phyloP scores from a whole-genome alignment of 441 rosid species.

The Hura crepitans region DNA sequence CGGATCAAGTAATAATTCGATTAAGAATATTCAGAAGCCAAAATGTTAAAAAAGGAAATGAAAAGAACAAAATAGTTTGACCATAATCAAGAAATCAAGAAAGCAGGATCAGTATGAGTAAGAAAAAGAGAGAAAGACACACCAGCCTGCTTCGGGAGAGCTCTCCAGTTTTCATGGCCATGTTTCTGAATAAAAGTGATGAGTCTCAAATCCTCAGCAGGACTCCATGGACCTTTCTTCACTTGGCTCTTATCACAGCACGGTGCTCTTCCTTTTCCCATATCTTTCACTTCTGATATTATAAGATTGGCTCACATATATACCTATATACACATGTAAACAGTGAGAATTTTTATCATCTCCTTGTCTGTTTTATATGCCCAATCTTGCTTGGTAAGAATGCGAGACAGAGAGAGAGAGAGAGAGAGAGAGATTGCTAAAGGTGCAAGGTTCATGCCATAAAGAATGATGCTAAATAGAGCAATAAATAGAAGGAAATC shows the following conservation, averaged over 20 bases:
- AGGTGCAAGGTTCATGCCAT: constrained; percentile 31
- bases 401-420: background rate
- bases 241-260: constrained; percentile 36
- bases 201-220: constrained; percentile 43
- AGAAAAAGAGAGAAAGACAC: constrained; percentile 8
- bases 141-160: constrained; percentile 45
- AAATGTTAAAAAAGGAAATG: too few relatives aligned
- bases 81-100: background rate
- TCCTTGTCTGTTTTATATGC: background rate
- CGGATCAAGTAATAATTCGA: too few relatives aligned
- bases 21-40: too few relatives aligned
- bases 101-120: background rate
- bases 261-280: constrained; percentile 49
- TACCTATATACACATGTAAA: too few relatives aligned
- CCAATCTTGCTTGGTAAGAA: background rate
- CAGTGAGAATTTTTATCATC: background rate
- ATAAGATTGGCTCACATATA: background rate
- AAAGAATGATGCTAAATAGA: background rate
- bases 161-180: constrained; percentile 45
- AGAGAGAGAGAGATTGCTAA: background rate
- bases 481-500: constrained; percentile 30
- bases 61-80: background rate
- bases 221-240: constrained; percentile 48
- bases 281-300: constrained; percentile 15
- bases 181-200: constrained; percentile 36